Conservation (phyloP, 2,329 filamentous ascomycete species). For the Trichoderma atroviride region DNA sequence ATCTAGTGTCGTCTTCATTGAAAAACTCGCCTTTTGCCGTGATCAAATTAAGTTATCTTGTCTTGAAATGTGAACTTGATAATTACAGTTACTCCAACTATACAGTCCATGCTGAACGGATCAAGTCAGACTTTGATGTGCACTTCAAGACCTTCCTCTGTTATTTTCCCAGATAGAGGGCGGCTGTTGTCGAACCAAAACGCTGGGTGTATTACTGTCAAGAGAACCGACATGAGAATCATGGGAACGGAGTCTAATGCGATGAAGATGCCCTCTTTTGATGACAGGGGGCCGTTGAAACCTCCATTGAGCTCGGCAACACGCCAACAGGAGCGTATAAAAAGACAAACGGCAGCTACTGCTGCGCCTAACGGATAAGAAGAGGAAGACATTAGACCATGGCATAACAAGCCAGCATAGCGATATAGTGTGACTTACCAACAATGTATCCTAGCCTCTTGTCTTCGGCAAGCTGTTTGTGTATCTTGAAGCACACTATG, state of each 20-base stretch:
- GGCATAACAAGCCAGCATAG: not conserved
- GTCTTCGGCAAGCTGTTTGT: not conserved
- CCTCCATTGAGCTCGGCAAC: slow-evolving; percentile 8
- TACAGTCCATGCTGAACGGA: not conserved
- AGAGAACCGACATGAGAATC: slow-evolving; percentile 11
- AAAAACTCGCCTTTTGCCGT: not conserved
- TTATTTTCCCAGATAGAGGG: not conserved
- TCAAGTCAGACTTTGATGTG: not conserved
- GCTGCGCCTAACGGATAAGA: not conserved
- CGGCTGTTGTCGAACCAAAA: slow-evolving; percentile 13
- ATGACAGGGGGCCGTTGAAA: slow-evolving; percentile 9
- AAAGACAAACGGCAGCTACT: slow-evolving; percentile 5
- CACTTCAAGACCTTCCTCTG: not conserved
- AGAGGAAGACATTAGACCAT: not conserved
- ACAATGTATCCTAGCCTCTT: not conserved
- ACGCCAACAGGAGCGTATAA: slow-evolving; percentile 14
- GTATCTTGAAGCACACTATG: not conserved
- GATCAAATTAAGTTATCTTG: not conserved
- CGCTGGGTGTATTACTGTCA: slow-evolving; percentile 10
- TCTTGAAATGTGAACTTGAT: not conserved
- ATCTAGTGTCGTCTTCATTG: not conserved
- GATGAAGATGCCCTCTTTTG: slow-evolving; percentile 2
- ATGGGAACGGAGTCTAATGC: slow-evolving; percentile 10
- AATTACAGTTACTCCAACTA: not conserved
- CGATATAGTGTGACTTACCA: not conserved